A percentile compares a stretch with the other conserved stretches of the same genome.
phyloP scores from a whole-genome alignment of 129 eudicot species.

The Chrysanthemum makinoi region DNA sequence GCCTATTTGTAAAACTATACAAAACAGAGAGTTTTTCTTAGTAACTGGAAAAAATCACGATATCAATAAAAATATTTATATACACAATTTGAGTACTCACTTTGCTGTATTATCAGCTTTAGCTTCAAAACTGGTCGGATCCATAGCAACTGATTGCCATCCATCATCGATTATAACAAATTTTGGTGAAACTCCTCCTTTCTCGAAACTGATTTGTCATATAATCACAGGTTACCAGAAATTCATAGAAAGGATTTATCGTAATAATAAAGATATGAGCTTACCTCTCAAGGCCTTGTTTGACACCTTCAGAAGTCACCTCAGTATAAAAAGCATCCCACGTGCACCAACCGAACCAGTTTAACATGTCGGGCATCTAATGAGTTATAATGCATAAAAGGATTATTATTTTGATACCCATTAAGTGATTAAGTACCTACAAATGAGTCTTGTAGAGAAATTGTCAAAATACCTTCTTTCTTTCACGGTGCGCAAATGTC shows the following conservation, averaged over 20 bases:
- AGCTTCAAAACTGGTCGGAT: constrained; percentile 48
- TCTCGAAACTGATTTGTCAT: constrained; percentile 50
- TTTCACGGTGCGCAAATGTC: constrained; percentile 82
- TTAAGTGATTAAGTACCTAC: not conserved
- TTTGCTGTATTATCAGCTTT: constrained; percentile 68
- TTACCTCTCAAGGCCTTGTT: constrained; percentile 77
- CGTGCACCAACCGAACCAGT: constrained; percentile 99
- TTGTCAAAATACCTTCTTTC: constrained; percentile 57
- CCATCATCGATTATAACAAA: constrained; percentile 92
- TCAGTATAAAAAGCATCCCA: constrained; percentile 98
- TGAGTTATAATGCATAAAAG: not conserved
- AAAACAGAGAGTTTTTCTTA: constrained; percentile 2
- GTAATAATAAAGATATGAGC: not conserved
- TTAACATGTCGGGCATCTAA: constrained; percentile 86
- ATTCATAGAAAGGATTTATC: not conserved
- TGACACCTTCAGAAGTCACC: constrained; percentile 75
- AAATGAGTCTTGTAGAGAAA: not conserved
- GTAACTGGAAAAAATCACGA: not conserved
- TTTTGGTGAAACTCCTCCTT: constrained; percentile 88
- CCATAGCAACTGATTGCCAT: constrained; percentile 92
- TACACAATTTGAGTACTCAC: constrained; percentile 37
- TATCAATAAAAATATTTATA: not conserved
- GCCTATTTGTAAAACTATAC: constrained; percentile 78
- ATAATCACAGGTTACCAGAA: constrained; percentile 1
- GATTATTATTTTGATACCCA: not conserved